Conservation (phyloP, 805 yeast species). For the Metschnikowia aberdeeniae region DNA sequence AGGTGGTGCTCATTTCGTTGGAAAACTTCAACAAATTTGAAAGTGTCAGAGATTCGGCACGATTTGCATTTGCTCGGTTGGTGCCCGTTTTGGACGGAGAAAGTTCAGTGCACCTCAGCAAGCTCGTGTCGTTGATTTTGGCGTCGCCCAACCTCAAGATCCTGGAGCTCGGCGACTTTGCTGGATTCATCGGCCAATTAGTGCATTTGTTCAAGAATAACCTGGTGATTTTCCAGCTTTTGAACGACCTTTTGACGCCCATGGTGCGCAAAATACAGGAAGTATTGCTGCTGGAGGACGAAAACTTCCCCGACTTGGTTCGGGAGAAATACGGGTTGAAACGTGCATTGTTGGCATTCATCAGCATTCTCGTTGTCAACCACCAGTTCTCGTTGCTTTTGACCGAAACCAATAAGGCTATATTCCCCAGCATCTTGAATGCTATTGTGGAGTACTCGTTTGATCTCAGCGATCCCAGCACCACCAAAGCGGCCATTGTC, state of each 20-base stretch:
- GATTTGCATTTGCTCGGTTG: conserved; percentile 84
- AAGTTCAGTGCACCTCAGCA: conserved; percentile 50
- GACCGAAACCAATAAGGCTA: conserved; percentile 57
- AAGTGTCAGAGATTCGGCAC: conserved; percentile 74
- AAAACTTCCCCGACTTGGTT: conserved; percentile 52
- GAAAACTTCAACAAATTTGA: conserved; percentile 67
- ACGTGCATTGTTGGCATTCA: conserved; percentile 62
- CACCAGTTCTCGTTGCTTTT: conserved; percentile 74
- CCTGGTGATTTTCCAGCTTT: conserved; percentile 63
- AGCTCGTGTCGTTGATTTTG: conserved; percentile 61
- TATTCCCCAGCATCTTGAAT: conserved; percentile 59
- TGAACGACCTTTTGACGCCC: conserved; percentile 74
- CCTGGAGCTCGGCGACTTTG: conserved; percentile 72
- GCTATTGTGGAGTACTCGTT: conserved; percentile 63
- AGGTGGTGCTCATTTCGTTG: conserved; percentile 77
- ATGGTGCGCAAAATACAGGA: conserved; percentile 59
- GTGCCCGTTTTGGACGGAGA: conserved; percentile 63
- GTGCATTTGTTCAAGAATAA: conserved; percentile 71
- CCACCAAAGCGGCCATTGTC: conserved; percentile 65
- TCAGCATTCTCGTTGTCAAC: conserved; percentile 70
- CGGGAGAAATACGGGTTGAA: conserved; percentile 66
- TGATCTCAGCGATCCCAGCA: conserved; percentile 57
- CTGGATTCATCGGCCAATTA: conserved; percentile 84
- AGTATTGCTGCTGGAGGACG: conserved; percentile 38
- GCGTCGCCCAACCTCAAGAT: conserved; percentile 52